A percentile compares a stretch with the other conserved stretches of the same genome.
phyloP scores from a whole-genome alignment of 768 basidiomycete species.

The Omphalotus guepiniiformis region DNA sequence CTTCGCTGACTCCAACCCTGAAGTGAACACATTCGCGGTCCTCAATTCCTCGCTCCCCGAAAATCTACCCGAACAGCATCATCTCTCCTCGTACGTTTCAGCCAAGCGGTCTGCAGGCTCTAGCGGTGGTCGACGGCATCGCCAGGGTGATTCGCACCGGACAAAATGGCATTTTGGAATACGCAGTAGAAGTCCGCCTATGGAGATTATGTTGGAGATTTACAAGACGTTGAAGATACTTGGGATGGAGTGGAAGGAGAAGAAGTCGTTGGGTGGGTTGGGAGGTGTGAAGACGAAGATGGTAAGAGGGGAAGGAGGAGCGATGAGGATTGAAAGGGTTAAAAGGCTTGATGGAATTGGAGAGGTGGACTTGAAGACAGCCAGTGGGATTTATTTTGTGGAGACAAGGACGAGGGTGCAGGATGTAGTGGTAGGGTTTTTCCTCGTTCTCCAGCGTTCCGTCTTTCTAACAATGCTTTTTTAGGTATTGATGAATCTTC shows the following conservation, averaged over 20 bases:
- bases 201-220: constrained; percentile 99
- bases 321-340: constrained; percentile 55
- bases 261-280: constrained; percentile 70
- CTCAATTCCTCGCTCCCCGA: constrained; percentile 66
- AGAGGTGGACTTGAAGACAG: constrained; percentile 57
- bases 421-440: constrained; percentile 76
- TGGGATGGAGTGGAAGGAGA: constrained; percentile 98
- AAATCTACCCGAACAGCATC: constrained; percentile 42
- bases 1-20: constrained; percentile 27
- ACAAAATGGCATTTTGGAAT: constrained; percentile 99
- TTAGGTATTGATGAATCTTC: constrained; percentile 94
- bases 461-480: constrained; percentile 1
- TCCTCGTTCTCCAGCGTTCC: neutral
- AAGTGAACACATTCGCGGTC: constrained; percentile 74
- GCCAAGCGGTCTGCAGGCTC: constrained; percentile 41
- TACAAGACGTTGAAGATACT: constrained; percentile 87
- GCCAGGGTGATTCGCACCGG: constrained; percentile 48
- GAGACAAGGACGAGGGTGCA: constrained; percentile 89
- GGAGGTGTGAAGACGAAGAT: constrained; percentile 44
- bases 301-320: constrained; percentile 21
- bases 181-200: constrained; percentile 87
- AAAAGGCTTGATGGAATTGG: constrained; percentile 57
- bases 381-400: constrained; percentile 84
- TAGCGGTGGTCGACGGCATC: constrained; percentile 16
- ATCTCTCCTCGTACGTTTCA: constrained; percentile 64